phyloP scores from a whole-genome alignment of 768 basidiomycete genomes.

The Boletus barrowsii region DNA sequence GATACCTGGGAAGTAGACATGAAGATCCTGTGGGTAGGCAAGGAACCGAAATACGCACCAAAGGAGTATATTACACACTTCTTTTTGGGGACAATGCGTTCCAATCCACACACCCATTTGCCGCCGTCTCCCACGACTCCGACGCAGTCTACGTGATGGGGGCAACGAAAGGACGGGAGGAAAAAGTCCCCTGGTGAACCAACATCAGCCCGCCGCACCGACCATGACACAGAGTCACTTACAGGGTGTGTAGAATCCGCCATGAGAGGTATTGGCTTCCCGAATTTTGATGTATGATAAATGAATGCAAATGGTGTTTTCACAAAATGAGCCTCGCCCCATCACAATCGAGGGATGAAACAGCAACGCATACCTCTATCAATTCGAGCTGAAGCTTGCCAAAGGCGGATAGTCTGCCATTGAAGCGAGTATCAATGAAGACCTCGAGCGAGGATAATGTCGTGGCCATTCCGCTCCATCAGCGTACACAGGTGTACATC shows the following conservation, averaged over 20 bases:
- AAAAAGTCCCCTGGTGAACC: constrained; percentile 52
- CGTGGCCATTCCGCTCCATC: too few relatives aligned
- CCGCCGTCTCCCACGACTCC: constrained; percentile 52
- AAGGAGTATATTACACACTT: constrained; percentile 51
- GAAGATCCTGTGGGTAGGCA: not conserved
- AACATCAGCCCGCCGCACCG: constrained; percentile 11
- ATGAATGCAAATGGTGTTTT: too few relatives aligned
- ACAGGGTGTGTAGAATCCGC: constrained; percentile 33
- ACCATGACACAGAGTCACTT: not conserved
- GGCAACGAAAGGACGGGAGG: constrained; percentile 47
- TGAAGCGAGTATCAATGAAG: too few relatives aligned
- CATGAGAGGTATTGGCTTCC: constrained; percentile 9
- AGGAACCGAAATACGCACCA: constrained; percentile 28
- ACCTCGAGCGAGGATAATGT: too few relatives aligned
- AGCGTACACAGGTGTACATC: too few relatives aligned
- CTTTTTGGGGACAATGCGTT: constrained; percentile 42
- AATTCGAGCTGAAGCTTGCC: too few relatives aligned
- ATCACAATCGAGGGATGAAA: too few relatives aligned
- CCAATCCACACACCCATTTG: constrained; percentile 49
- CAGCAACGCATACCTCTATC: too few relatives aligned
- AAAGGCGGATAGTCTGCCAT: too few relatives aligned
- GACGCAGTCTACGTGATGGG: constrained; percentile 47
- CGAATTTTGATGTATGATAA: too few relatives aligned
- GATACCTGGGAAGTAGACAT: too few relatives aligned
- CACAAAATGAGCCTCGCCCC: too few relatives aligned